Base-by-base conservation (phyloP, 2,329 filamentous ascomycete species). In the Zelopaecilomyces penicillatus region DNA sequence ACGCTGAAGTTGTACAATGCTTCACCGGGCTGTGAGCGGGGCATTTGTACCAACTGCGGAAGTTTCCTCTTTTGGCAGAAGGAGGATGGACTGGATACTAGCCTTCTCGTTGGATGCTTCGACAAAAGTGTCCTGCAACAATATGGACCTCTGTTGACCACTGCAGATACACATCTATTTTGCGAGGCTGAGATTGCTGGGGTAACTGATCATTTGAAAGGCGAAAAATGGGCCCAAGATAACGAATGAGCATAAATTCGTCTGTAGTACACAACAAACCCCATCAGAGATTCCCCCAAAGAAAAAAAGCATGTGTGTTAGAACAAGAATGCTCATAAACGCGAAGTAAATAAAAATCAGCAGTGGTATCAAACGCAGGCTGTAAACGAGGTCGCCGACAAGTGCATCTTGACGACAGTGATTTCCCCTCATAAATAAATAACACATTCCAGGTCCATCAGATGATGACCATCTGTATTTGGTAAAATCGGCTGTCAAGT, bases 21-120 rank as follows among this genome's bases (percentile, higher is more conserved):
- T 30, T 66, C 66, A 1, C 56, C 65, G 0, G 56, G 54, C 1
- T 59, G 57, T 41, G 59, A 65, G 48, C 71, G 75, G 12, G 67
- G 62, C 1, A 75, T 78, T 60, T 78, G 75, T 57, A 49, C 54
- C 26, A 54, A 50, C 2, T 78, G 75, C 57, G 72, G 75, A 10
- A 69, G 68, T 32, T 64, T 70, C 37, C 51, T 78, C n/a, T 72
- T 66, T 53, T 76, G 69, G 69, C 61, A 61, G 7, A 51, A 57
- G 6, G 63, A 65, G 19, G 48, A 46, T 8, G 42, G 52, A 10
- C 52, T 57, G 4, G 45, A 50, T 12, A 46, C 68, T 4, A 61
- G 56, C 39, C 34, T 76, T 30, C 57, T 66, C 1, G 61, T 73
- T 5, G 73, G 71, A 0, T 64, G 61, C 5, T 57, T 76, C 5